Evolutionary conservation across 768 basidiomycete genomes (phyloP).

Genomic region (Plicaturopsis crispa): DNA sequence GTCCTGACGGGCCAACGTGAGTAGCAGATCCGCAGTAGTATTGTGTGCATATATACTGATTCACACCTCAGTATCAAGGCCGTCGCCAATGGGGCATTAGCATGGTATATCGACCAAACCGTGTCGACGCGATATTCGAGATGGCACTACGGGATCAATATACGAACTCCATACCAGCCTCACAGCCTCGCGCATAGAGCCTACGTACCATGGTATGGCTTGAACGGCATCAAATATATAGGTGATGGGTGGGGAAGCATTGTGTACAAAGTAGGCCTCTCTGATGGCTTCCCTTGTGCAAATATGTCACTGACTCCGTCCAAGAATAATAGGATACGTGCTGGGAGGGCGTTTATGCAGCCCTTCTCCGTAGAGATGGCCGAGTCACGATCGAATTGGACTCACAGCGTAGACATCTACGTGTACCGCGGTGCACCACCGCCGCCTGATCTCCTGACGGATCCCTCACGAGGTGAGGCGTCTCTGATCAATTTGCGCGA

Average conservation of each 20-base stretch:
- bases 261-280: slow-evolving; percentile 14
- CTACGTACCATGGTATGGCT: slow-evolving; percentile 5
- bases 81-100: slow-evolving; percentile 20
- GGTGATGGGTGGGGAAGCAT: slow-evolving; percentile 14
- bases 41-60: too few species aligned
- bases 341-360: slow-evolving; percentile 5
- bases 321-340: slow-evolving; percentile 5
- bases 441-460: too few species aligned
- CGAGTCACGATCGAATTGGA: too few species aligned
- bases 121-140: slow-evolving; percentile 16
- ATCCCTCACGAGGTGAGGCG: too few species aligned
- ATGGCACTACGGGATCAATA: slow-evolving; percentile 16
- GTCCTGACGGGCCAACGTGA: slow-evolving; percentile 6
- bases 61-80: slow-evolving; percentile 14
- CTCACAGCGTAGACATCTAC: too few species aligned
- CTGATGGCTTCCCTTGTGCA: slow-evolving; percentile 5
- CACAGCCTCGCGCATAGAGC: slow-evolving; percentile 8
- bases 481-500: too few species aligned
- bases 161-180: slow-evolving; percentile 5
- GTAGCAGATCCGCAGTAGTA: too few species aligned
- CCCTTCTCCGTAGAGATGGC: too few species aligned
- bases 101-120: slow-evolving; percentile 20
- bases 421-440: too few species aligned
- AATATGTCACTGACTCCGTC: slow-evolving; percentile 8
- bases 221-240: slow-evolving; percentile 6